phyloP scores from a whole-genome alignment of 139 green algal genomes.

The Desmodesmus armatus region DNA sequence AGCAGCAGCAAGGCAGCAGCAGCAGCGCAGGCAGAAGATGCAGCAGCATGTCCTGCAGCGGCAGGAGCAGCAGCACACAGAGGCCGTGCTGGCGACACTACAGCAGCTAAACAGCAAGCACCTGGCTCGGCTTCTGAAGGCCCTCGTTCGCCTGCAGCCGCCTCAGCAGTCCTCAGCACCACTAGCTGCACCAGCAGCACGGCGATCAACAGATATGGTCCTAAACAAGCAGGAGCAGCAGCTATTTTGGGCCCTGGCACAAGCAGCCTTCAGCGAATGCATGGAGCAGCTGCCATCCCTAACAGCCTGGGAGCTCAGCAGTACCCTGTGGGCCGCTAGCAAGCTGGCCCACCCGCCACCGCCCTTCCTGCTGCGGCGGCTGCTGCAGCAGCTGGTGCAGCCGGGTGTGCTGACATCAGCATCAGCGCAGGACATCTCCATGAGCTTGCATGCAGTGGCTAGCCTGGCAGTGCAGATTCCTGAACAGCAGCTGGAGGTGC shows the following conservation, averaged over 20 bases:
- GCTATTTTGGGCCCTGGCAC: not conserved
- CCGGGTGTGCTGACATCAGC: not conserved
- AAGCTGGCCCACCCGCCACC: conserved; percentile 23
- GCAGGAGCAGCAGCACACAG: conserved; percentile 15
- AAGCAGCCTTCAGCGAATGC: not conserved
- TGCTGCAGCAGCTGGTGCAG: not conserved
- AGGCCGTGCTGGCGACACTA: not conserved
- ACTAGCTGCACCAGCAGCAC: conserved; percentile 5
- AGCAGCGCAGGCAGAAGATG: not conserved
- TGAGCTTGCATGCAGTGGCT: conserved; percentile 23
- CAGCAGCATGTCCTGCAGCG: not conserved
- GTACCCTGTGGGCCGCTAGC: conserved; percentile 16
- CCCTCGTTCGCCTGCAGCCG: not conserved
- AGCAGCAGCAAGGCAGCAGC: not conserved
- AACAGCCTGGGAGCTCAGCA: not conserved
- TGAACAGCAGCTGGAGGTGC: conserved; percentile 8
- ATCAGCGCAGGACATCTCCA: conserved; percentile 33
- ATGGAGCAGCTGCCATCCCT: conserved; percentile 18
- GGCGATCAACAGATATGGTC: not conserved
- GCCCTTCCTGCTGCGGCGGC: not conserved
- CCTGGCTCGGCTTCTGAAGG: not conserved
- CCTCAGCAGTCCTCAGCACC: no score
- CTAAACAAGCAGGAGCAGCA: conserved; percentile 1
- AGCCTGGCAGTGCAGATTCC: conserved; percentile 10
- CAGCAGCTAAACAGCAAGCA: conserved; percentile 15